A percentile compares a stretch with the other conserved stretches of the same genome.
Evolutionary conservation across 2,329 filamentous ascomycete species (phyloP).

Genomic region (Cytospora piceae): DNA sequence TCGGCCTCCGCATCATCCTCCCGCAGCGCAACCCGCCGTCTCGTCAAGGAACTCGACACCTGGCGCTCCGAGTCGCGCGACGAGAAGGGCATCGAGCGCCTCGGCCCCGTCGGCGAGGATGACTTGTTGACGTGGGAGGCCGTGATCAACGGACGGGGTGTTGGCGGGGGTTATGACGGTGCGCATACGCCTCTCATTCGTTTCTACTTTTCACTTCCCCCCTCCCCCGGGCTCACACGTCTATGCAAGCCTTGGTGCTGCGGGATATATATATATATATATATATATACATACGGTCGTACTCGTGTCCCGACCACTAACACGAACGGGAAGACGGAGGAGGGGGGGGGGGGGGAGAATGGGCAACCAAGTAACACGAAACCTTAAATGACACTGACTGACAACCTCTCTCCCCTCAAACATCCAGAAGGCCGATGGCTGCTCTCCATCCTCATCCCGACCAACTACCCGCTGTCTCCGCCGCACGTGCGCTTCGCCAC

Average conservation of each 20-base stretch:
- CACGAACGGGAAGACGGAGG: too few species aligned
- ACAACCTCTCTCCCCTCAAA: background rate
- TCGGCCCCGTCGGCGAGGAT: slow-evolving; percentile 58
- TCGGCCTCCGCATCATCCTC: slow-evolving; percentile 40
- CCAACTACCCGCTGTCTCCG: slow-evolving; percentile 76
- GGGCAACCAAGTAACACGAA: too few species aligned
- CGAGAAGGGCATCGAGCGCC: slow-evolving; percentile 61
- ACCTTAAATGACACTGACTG: slow-evolving; percentile 2
- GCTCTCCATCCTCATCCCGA: slow-evolving; percentile 74
- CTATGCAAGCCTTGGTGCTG: too few species aligned
- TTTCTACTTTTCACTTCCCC: background rate
- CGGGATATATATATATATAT: background rate
- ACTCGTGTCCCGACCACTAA: too few species aligned
- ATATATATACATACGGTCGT: background rate
- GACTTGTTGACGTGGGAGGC: slow-evolving; percentile 62
- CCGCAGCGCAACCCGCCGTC: slow-evolving; percentile 57
- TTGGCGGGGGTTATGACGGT: slow-evolving; percentile 63
- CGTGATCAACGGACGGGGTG: slow-evolving; percentile 61
- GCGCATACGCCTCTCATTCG: too few species aligned
- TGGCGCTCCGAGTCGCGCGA: slow-evolving; percentile 54
- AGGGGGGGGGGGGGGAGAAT: too few species aligned
- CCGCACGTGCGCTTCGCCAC: slow-evolving; percentile 83
- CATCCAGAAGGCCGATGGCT: slow-evolving; percentile 75
- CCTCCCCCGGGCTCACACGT: background rate
- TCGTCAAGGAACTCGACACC: slow-evolving; percentile 60